A percentile compares a stretch with the other conserved stretches of the same genome.
phyloP scores from a whole-genome alignment of 805 yeast genomes.

The Saccharomycopsis sp. region DNA sequence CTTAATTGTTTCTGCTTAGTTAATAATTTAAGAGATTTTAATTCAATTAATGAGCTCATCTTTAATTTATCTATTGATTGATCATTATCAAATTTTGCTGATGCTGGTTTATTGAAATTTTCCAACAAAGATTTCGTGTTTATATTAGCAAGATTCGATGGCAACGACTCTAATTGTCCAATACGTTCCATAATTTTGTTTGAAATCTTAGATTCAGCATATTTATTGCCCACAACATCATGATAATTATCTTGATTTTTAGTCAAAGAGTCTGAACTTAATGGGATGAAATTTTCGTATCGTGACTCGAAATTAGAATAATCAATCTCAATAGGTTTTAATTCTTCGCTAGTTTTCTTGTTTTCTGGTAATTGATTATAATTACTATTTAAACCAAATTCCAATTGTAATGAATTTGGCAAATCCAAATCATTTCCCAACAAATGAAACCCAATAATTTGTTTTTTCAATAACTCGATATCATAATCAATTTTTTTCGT shows the following conservation, averaged over 20 bases:
- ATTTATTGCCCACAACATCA: constrained; percentile 37
- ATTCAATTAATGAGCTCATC: constrained; percentile 59
- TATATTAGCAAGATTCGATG: constrained; percentile 63
- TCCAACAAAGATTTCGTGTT: constrained; percentile 34
- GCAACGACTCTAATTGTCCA: constrained; percentile 54
- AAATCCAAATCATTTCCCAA: constrained; percentile 60
- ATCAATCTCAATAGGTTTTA: constrained; percentile 25
- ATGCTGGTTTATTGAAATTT: constrained; percentile 33
- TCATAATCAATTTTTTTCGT: constrained; percentile 32
- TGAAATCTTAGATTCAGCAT: constrained; percentile 47
- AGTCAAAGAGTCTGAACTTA: constrained; percentile 4
- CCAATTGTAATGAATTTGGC: constrained; percentile 44
- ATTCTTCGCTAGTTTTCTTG: neutral
- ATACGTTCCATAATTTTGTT: constrained; percentile 52
- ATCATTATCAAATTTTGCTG: constrained; percentile 30
- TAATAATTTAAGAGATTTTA: constrained; percentile 58
- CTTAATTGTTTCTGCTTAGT: constrained; percentile 66
- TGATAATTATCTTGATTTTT: constrained; percentile 16
- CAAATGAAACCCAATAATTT: constrained; percentile 56
- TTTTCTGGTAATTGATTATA: constrained; percentile 2
- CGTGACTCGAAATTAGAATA: constrained; percentile 16
- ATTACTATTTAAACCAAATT: constrained; percentile 24
- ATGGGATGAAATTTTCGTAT: constrained; percentile 17
- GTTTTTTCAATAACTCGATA: constrained; percentile 43
- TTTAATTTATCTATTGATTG: constrained; percentile 50